Evolutionary conservation across 768 basidiomycete species (phyloP), one percentile per base, ranked within the genome.

Genomic region (Mycena galericulata): DNA sequence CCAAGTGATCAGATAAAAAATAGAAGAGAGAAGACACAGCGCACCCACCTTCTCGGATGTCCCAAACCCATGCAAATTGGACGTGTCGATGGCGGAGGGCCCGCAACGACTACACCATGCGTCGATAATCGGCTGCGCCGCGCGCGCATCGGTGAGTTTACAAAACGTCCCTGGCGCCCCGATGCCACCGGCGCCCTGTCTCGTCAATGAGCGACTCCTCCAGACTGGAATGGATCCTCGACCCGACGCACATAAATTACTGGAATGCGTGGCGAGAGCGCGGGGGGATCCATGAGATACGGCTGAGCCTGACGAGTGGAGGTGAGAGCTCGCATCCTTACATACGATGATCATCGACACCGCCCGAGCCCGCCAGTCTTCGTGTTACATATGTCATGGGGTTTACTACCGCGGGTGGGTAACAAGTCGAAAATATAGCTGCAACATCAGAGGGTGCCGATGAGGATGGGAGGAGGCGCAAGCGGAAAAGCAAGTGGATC

Each of bases 171-270:
- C 83, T 14, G 80, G 72, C 26, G 76, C 78, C 38, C 85, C 84
- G 27, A 87, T 72, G 34, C 80, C 83, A 76, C 81, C 82, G 3
- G 84, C 84, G 17, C 87, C 86, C 84, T 86, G 67, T 12, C 41
- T 7, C 14, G 9, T 6, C 14, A 17, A 43, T 17, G 5, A 43
- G 14, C 41, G 5, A 5, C 20, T 8, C 17, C 17, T 46, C 20
- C 7, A 46, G 6, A 14, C 24, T n/a, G 5, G 32, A 18, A n/a
- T n/a, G 50, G 15, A 11, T 10, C 12, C 12, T 12, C 47, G 29
- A 45, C 3, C 8, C n/a, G 14, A 49, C 78, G 12, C 58, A 81
- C 82, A 63, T 80, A 81, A 29, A 82, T 70, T 29, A 82, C 72
- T 14, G 82, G 82, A 46, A 83, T 74, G 20, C 77, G 78, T 18